Conservation (phyloP, 441 rosid species). For the California macrophylla region DNA sequence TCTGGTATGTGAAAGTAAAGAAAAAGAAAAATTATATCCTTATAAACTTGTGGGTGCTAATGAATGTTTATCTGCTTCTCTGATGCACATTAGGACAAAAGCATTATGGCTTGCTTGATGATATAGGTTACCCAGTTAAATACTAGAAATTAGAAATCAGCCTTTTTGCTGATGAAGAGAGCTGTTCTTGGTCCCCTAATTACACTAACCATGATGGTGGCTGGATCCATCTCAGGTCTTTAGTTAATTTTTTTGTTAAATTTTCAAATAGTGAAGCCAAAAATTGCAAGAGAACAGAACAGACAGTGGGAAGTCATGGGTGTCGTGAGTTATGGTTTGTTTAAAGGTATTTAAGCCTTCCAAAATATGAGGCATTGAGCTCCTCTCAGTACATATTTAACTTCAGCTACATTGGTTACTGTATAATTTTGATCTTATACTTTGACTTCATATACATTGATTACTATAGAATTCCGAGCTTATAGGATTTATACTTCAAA, state of each 20-base stretch:
- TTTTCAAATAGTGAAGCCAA: background rate
- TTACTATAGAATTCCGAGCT: background rate
- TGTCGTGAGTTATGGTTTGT: background rate
- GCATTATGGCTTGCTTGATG: background rate
- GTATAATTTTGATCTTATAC: background rate
- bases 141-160: background rate
- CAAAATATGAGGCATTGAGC: background rate
- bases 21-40: background rate
- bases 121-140: background rate
- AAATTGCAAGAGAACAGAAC: background rate
- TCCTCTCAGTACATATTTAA: background rate
- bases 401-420: background rate
- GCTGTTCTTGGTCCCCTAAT: background rate
- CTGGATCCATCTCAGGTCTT: background rate
- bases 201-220: background rate
- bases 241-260: background rate
- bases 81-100: background rate
- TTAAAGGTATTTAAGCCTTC: background rate
- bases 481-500: background rate
- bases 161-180: background rate
- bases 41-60: background rate
- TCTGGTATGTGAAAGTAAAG: background rate
- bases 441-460: background rate
- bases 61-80: constrained; percentile 6
- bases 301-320: background rate